Evolutionary conservation across 768 basidiomycete species (phyloP).

Genomic region (Boletus edulis): DNA sequence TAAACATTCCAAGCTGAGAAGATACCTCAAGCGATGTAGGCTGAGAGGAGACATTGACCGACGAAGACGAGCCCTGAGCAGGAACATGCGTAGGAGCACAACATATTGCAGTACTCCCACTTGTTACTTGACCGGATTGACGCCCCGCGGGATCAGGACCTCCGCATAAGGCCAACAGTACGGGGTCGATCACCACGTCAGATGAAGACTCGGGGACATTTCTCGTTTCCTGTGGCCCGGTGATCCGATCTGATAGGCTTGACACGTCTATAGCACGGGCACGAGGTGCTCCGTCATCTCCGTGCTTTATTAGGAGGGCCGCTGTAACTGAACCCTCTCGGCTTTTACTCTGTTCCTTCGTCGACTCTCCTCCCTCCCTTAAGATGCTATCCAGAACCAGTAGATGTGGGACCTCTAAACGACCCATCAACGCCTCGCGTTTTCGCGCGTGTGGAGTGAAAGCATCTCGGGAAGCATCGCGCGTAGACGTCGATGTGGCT

Average conservation of each 20-base stretch:
- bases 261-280: background rate
- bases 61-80: background rate
- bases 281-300: constrained; percentile 2
- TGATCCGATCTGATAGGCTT: background rate
- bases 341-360: constrained; percentile 1
- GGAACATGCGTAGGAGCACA: background rate
- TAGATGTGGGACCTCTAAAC: constrained; percentile 32
- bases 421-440: constrained; percentile 28
- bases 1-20: background rate
- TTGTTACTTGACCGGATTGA: background rate
- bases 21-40: background rate
- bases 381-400: constrained; percentile 36
- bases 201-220: background rate
- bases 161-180: constrained; percentile 26
- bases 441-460: background rate
- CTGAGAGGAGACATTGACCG: background rate
- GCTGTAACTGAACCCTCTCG: constrained; percentile 7
- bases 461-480: background rate
- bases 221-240: background rate
- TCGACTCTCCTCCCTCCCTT: constrained; percentile 28
- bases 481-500: background rate
- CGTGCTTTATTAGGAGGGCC: background rate
- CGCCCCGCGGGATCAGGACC: background rate
- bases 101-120: background rate
- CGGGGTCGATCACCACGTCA: constrained; percentile 31